Base-by-base conservation (phyloP, 2,329 filamentous ascomycete species). In the Arthrobotrys megalospora region DNA sequence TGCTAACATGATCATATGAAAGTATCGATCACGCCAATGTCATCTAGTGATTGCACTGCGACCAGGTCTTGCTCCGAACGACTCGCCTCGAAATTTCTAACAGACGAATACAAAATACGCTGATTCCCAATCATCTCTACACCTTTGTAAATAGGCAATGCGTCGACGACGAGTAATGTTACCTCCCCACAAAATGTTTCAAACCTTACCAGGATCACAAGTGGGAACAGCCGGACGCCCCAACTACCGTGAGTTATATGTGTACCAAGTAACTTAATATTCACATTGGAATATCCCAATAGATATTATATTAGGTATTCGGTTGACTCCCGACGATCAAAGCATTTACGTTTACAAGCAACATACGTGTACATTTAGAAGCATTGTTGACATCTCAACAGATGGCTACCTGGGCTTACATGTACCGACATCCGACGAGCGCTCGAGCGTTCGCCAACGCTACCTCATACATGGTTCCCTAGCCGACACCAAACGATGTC, bases 161-260 rank as follows among this genome's bases (percentile, higher is more conserved):
- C 45, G 19, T 48, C 45, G 16, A 48, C 45, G 11, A 48, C 16
- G 7, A 48, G 12, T 24, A 48, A 48, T 48, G 45, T n/a, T 21
- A 48, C 19, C 19, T 48, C 45, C 19, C 45, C 45, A 48, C 45
- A 48, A 48, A 21, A 48, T 48, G 45, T 48, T 48, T 48, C 45
- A 48, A 48, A 48, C 5, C 8, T 24, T 48, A 48, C 45, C 45
- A 24, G 45, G 45, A 24, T 48, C 45, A 48, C 7, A 48, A 48
- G 45, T 48, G 45, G 45, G 45, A 48, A 48, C 45, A 24, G 6
- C 45, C 45, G 45, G 45, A 6, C 45, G 45, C 7, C 19, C 36
- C 34, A 60, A 60, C 55, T 60, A 60, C 55, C 55, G 55, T 60
- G 55, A 60, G 55, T 24, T 60, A 60, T 43, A 43, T 28, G n/a